A percentile compares a stretch with the other conserved stretches of the same genome.
Evolutionary conservation across 106 monocot genomes (phyloP).

Genomic region (Posidonia australis): DNA sequence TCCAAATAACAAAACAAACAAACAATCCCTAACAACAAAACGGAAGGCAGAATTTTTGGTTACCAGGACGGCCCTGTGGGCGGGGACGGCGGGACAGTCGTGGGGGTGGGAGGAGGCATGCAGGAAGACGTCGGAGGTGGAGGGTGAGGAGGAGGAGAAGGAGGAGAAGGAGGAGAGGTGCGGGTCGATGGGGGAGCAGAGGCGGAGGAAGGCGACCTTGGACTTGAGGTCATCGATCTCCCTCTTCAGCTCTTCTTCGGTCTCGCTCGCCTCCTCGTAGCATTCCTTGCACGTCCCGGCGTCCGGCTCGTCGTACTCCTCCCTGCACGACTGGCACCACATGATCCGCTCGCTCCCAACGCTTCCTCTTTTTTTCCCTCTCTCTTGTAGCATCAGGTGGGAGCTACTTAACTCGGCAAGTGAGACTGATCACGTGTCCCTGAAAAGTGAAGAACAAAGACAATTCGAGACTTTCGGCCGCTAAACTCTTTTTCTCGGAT

Average conservation of each 20-base stretch:
- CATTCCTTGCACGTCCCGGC: conserved; percentile 97
- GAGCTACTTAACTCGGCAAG: too few species aligned
- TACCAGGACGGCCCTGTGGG: conserved; percentile 44
- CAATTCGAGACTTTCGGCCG: too few species aligned
- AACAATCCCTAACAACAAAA: neutral
- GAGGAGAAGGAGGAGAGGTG: conserved; percentile 10
- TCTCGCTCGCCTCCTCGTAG: conserved; percentile 98
- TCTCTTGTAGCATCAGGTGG: too few species aligned
- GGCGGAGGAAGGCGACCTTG: conserved; percentile 75
- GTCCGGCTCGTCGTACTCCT: conserved; percentile 54
- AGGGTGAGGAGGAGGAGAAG: conserved; percentile 11
- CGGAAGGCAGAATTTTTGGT: neutral
- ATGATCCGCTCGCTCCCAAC: conserved; percentile 10
- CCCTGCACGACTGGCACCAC: conserved; percentile 85
- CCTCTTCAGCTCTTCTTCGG: conserved; percentile 91
- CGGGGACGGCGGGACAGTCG: conserved; percentile 13
- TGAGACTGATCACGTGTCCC: too few species aligned
- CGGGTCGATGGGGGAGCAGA: conserved; percentile 34
- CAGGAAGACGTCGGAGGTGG: conserved; percentile 34
- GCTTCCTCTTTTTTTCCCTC: too few species aligned
- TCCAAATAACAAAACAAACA: neutral
- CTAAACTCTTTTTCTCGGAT: too few species aligned
- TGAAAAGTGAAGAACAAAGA: too few species aligned
- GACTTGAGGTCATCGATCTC: conserved; percentile 96
- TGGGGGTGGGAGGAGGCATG: conserved; percentile 15